Evolutionary conservation across 768 basidiomycete genomes (phyloP).

Genomic region (Symmetrospora coprosmae): DNA sequence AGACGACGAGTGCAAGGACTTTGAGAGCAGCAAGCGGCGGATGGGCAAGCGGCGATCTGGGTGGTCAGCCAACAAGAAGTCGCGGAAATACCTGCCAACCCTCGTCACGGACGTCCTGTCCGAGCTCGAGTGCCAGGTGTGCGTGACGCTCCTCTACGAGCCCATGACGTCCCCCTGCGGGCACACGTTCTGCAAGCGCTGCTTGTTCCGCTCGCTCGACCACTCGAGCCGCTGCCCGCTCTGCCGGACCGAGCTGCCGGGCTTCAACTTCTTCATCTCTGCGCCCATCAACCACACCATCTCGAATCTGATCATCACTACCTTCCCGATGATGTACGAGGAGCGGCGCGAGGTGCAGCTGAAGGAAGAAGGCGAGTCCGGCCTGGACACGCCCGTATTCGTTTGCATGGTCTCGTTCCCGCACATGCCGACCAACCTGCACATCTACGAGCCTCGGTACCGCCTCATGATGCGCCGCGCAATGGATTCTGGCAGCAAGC

Average conservation of each 20-base stretch:
- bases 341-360: constrained; percentile 53
- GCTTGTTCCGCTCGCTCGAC: constrained; percentile 79
- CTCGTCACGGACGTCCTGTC: constrained; percentile 41
- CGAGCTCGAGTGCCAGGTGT: constrained; percentile 81
- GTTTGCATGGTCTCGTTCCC: constrained; percentile 82
- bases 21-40: constrained; percentile 23
- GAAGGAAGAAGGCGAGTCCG: constrained; percentile 60
- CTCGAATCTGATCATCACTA: constrained; percentile 46
- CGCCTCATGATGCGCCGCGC: constrained; percentile 94
- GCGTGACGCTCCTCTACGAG: constrained; percentile 64
- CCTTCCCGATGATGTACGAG: constrained; percentile 54
- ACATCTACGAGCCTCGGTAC: constrained; percentile 88
- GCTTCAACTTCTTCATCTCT: constrained; percentile 35
- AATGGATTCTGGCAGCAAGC: constrained; percentile 58
- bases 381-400: constrained; percentile 80
- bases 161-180: constrained; percentile 90
- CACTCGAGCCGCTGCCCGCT: constrained; percentile 69
- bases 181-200: constrained; percentile 83
- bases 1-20: neutral
- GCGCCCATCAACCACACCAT: constrained; percentile 20
- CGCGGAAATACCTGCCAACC: neutral
- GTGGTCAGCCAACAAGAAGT: neutral
- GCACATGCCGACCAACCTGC: constrained; percentile 71
- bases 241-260: constrained; percentile 65
- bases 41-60: neutral